Conservation (phyloP, 257 asterid species). For the Solanum etuberosum region DNA sequence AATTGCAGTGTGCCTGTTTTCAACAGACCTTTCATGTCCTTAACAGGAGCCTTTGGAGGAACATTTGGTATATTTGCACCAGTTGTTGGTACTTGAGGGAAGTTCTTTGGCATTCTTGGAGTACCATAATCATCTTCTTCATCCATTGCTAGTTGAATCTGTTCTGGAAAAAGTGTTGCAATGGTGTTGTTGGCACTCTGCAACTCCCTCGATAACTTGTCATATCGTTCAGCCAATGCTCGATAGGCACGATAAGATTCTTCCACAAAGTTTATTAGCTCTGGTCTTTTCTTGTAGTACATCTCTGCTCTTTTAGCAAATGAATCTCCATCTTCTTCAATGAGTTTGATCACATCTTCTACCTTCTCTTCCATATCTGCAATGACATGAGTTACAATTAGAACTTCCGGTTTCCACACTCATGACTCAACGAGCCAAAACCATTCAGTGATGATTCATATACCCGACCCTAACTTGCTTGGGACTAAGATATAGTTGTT, state of each 20-base stretch:
- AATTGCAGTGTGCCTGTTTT: conserved; percentile 34
- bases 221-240: conserved; percentile 80
- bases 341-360: conserved; percentile 49
- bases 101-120: conserved; percentile 15
- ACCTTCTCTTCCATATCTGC: conserved; percentile 89
- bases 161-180: conserved; percentile 81
- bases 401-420: not conserved
- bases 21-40: conserved; percentile 43
- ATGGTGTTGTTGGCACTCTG: conserved; percentile 79
- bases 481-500: not conserved
- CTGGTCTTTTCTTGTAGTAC: conserved; percentile 89
- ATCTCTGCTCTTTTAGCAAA: conserved; percentile 89
- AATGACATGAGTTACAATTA: not conserved
- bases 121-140: conserved; percentile 42
- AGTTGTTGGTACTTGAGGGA: conserved; percentile 14
- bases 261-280: conserved; percentile 58
- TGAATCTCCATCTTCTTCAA: conserved; percentile 86
- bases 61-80: conserved; percentile 32
- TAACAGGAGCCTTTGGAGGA: conserved; percentile 42
- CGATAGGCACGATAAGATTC: conserved; percentile 63
- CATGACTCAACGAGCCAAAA: not conserved
- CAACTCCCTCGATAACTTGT: conserved; percentile 64
- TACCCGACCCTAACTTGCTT: not conserved
- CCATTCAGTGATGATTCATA: not conserved
- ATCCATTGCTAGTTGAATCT: conserved; percentile 40